These are phyloP conservation scores for Penicillium hordei DNA, from an alignment of 2,329 filamentous ascomycete species.

Conservation along the genomic window DNA sequence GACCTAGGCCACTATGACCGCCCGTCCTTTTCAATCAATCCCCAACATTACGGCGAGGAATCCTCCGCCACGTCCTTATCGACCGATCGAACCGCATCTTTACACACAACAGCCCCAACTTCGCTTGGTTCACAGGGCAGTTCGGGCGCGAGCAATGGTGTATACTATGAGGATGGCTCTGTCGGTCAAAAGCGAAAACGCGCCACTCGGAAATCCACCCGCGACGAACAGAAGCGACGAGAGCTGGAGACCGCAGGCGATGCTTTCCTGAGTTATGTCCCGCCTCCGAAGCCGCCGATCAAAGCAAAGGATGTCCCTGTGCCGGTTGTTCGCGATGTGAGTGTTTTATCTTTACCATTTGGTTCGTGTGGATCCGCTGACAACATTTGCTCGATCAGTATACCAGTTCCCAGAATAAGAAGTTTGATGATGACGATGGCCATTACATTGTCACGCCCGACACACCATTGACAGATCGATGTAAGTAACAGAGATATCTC, in stretches of 20 bases:
- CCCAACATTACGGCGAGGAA: constrained; percentile 66
- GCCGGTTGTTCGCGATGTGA: constrained; percentile 59
- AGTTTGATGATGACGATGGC: constrained; percentile 93
- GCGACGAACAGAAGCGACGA: constrained; percentile 77
- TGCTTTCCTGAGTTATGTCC: constrained; percentile 75
- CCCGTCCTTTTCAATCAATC: constrained; percentile 70
- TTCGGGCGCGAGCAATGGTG: constrained; percentile 51
- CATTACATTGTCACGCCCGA: constrained; percentile 94
- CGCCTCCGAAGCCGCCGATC: constrained; percentile 82
- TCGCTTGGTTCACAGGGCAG: constrained; percentile 70
- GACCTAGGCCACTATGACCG: constrained; percentile 72
- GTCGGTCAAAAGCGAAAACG: constrained; percentile 90
- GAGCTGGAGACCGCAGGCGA: constrained; percentile 71
- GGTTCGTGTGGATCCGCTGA: constrained; percentile 12
- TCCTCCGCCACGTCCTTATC: constrained; percentile 71
- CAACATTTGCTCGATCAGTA: constrained; percentile 37
- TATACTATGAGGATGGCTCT: constrained; percentile 66
- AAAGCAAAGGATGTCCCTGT: constrained; percentile 80
- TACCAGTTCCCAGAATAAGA: constrained; percentile 56
- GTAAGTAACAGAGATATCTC: constrained; percentile 56
- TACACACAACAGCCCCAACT: constrained; percentile 85
- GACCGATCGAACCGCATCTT: constrained; percentile 78
- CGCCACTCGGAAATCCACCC: constrained; percentile 72
- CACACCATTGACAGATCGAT: constrained; percentile 81
- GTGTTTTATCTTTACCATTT: constrained; percentile 25